Evolutionary conservation across 2,329 filamentous ascomycete genomes (phyloP).

Genomic region (Aspergillus sp.): DNA sequence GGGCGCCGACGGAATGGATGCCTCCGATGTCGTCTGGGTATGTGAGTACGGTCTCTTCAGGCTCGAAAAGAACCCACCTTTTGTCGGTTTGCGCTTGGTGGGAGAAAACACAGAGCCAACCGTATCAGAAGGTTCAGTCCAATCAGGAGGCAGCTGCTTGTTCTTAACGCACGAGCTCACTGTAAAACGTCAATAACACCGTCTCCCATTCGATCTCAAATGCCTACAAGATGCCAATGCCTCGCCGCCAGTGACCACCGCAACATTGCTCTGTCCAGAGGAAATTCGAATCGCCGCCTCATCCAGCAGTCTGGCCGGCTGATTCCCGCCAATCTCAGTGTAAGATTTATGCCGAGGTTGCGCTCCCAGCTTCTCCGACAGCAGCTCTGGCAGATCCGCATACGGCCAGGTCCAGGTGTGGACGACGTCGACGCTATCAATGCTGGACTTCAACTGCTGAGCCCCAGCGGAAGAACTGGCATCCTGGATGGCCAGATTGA

Average conservation of each 20-base stretch:
- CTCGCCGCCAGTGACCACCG: conserved; percentile 55
- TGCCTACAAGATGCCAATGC: conserved; percentile 47
- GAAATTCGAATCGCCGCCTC: conserved; percentile 52
- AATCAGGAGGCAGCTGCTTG: conserved; percentile 50
- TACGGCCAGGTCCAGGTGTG: conserved; percentile 51
- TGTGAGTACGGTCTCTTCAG: background rate
- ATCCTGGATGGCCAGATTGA: conserved; percentile 44
- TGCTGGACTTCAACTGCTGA: conserved; percentile 32
- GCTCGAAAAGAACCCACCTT: conserved; percentile 23
- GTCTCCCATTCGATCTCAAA: too few species aligned
- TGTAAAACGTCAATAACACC: conserved; percentile 21
- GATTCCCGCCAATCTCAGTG: conserved; percentile 54
- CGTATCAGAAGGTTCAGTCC: conserved; percentile 43
- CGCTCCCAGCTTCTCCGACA: conserved; percentile 43
- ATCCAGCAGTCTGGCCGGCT: conserved; percentile 54
- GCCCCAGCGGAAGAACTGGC: conserved; percentile 24
- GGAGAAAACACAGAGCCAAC: conserved; percentile 43
- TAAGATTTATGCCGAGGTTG: conserved; percentile 41
- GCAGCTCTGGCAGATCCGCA: conserved; percentile 45
- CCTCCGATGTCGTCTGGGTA: conserved; percentile 40
- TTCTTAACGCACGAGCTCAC: conserved; percentile 46
- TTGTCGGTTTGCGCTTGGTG: conserved; percentile 37
- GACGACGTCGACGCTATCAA: conserved; percentile 53
- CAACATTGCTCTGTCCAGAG: conserved; percentile 45
- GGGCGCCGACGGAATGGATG: conserved; percentile 50